Evolutionary conservation across 2,329 filamentous ascomycete genomes (phyloP).

Genomic region (Cordyceps cicadae): DNA sequence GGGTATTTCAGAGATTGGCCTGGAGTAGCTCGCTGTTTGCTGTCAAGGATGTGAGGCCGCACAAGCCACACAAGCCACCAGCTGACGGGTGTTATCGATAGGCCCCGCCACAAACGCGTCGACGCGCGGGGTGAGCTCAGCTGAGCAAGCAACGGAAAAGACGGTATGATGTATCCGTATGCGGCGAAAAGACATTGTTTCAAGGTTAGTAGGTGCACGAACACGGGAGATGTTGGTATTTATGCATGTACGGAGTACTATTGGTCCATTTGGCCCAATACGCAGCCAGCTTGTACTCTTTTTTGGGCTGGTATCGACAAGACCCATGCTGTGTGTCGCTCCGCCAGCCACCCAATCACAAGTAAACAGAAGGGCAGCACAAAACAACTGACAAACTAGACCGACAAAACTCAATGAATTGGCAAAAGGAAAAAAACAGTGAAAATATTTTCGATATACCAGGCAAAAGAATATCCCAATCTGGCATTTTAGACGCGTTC

Average conservation of each 20-base stretch:
- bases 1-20: background rate
- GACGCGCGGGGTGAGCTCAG: conserved; percentile 6
- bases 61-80: too few species aligned
- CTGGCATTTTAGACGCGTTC: background rate
- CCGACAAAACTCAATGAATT: background rate
- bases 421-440: background rate
- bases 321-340: background rate
- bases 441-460: too few species aligned
- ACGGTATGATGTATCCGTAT: background rate
- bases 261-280: background rate
- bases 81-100: conserved; percentile 6
- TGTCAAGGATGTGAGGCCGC: background rate
- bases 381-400: background rate
- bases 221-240: background rate
- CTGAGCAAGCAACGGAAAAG: background rate
- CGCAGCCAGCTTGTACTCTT: background rate
- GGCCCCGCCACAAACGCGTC: conserved; percentile 12
- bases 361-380: conserved; percentile 7
- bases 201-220: background rate
- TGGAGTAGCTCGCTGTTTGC: background rate
- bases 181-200: background rate
- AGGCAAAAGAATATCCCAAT: background rate
- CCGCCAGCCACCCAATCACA: background rate
- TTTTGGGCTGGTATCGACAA: background rate
- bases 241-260: background rate